A percentile compares a stretch with the other conserved stretches of the same genome.
Evolutionary conservation across 2,329 filamentous ascomycete species (phyloP).

Genomic region (Talaromyces islandicus): DNA sequence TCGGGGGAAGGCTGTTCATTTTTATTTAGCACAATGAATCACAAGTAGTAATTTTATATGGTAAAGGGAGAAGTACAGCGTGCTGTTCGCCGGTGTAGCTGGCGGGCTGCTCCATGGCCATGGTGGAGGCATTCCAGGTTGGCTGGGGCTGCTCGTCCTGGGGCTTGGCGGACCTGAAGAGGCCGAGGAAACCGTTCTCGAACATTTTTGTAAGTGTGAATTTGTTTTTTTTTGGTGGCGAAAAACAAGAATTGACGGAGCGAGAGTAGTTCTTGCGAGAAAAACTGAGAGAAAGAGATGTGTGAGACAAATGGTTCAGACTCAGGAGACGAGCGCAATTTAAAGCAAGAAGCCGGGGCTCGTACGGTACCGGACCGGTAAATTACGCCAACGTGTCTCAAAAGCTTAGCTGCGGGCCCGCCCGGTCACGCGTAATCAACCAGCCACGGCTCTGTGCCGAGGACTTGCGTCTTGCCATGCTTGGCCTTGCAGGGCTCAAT

Average conservation of each 20-base stretch:
- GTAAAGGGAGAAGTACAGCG: conserved; percentile 16
- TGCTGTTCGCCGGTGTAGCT: conserved; percentile 23
- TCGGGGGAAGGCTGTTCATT: conserved; percentile 13
- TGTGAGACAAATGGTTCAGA: background rate
- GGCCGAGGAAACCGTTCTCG: conserved; percentile 21
- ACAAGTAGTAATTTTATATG: too few species aligned
- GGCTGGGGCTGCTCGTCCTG: conserved; percentile 15
- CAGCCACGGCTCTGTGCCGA: too few species aligned
- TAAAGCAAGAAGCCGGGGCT: background rate
- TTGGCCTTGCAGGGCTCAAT: too few species aligned
- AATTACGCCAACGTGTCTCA: background rate
- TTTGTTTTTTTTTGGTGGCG: too few species aligned
- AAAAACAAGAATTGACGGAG: too few species aligned
- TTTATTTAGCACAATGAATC: too few species aligned
- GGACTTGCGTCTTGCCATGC: too few species aligned
- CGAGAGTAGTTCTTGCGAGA: background rate
- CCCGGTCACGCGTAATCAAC: too few species aligned
- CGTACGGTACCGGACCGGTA: background rate
- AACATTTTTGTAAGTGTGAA: conserved; percentile 6
- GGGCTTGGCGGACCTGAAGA: conserved; percentile 26
- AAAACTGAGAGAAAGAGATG: background rate
- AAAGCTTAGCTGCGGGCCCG: background rate
- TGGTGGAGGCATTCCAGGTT: conserved; percentile 26
- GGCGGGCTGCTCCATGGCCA: conserved; percentile 27
- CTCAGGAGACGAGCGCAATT: background rate